These are phyloP conservation scores for Globisporangium camurandrum DNA, from an alignment of 352 stramenopile species.

Conservation along the genomic window DNA sequence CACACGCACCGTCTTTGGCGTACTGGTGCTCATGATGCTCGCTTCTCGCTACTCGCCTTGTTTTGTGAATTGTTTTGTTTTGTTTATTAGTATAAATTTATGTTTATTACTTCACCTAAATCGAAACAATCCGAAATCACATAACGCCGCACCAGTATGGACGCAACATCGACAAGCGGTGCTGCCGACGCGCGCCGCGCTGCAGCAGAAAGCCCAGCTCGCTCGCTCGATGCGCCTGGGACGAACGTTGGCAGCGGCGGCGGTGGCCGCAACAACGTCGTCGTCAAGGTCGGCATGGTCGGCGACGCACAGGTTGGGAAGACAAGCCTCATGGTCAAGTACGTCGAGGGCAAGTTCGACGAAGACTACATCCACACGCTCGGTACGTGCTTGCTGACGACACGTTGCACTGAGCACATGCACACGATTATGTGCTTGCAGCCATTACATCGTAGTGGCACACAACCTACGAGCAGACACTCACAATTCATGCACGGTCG, in stretches of 20 bases:
- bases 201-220: slow-evolving; percentile 5
- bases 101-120: too few species aligned
- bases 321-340: slow-evolving; percentile 95
- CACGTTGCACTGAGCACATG: neutral
- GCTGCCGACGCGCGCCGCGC: neutral
- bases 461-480: too few species aligned
- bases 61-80: too few species aligned
- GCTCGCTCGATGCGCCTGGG: slow-evolving; percentile 18
- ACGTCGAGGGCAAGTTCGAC: slow-evolving; percentile 94
- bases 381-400: slow-evolving; percentile 26
- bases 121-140: too few species aligned
- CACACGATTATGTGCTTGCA: neutral
- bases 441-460: too few species aligned
- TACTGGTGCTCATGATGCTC: too few species aligned
- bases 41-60: too few species aligned
- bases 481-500: neutral
- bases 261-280: slow-evolving; percentile 82
- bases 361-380: slow-evolving; percentile 96
- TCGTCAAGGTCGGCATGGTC: slow-evolving; percentile 92
- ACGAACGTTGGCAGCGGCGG: slow-evolving; percentile 22
- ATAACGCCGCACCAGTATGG: too few species aligned
- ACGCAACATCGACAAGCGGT: neutral
- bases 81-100: too few species aligned
- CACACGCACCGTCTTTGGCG: too few species aligned
- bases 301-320: slow-evolving; percentile 93